Evolutionary conservation across 331 rosid genomes (phyloP).

Genomic region (Spiraea crenata): DNA sequence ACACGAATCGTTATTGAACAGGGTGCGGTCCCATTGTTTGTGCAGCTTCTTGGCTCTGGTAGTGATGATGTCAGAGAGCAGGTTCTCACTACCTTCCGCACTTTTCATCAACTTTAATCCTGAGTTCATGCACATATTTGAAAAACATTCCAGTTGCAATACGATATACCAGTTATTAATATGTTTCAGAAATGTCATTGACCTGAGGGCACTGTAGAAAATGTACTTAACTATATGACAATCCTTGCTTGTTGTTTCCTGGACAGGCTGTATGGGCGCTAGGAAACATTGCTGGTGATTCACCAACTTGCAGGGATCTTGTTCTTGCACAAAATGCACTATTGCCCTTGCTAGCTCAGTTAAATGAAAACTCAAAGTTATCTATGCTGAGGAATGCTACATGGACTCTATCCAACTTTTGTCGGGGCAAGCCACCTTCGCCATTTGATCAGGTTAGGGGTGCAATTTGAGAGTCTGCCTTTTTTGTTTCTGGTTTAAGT

Average conservation of each 20-base stretch:
- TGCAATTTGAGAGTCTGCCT: not conserved
- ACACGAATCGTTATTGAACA: slow-evolving; percentile 52
- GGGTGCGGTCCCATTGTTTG: slow-evolving; percentile 62
- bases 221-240: not conserved
- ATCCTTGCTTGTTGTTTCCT: slow-evolving; percentile 13
- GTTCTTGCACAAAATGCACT: slow-evolving; percentile 58
- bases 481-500: slow-evolving; percentile 6
- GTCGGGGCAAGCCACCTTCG: slow-evolving; percentile 61
- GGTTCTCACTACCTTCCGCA: slow-evolving; percentile 33
- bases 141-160: not conserved
- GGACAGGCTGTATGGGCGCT: slow-evolving; percentile 74
- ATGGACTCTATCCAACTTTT: slow-evolving; percentile 64
- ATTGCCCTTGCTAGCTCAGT: slow-evolving; percentile 44
- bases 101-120: not conserved
- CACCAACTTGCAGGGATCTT: slow-evolving; percentile 56
- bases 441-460: slow-evolving; percentile 52
- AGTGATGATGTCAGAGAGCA: slow-evolving; percentile 59
- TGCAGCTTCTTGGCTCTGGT: slow-evolving; percentile 52
- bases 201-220: not conserved
- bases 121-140: not conserved
- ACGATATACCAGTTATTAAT: not conserved
- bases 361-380: slow-evolving; percentile 55
- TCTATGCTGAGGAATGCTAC: slow-evolving; percentile 62
- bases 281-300: slow-evolving; percentile 70
- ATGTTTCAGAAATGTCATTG: not conserved